Base-by-base conservation (phyloP, 495 filamentous ascomycete genomes). In the Hypoxylon cercidicola region DNA sequence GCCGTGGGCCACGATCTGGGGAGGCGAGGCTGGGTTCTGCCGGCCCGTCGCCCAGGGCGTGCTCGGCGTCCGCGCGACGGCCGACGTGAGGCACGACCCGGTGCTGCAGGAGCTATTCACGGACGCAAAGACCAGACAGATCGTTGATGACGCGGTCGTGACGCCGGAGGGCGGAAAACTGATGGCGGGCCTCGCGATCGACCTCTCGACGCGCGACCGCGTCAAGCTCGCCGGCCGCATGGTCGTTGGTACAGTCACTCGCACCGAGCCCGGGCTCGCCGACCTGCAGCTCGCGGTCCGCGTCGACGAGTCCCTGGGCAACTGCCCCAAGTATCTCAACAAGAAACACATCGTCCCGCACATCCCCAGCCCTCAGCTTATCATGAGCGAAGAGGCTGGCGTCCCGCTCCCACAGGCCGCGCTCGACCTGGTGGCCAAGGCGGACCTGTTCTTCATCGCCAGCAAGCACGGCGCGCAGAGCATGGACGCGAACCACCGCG, bases 401-500 rank as follows among this genome's bases (percentile, higher is more conserved):
- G 57, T 68, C 4, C 61, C 69, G 43, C 64, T 84, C 18, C 78
- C 81, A 4, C 68, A 72, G 16, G 74, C 77, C 40, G 89, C 89
- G 10, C 47, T 91, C 8, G 70, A 78, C 4, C 71, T 94, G 4
- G 73, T 96, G 11, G 72, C 62, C 8, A 84, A 87, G 62, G 84
- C 90, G 16, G 92, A 93, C 69, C 75, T 90, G 32, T 88, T 96
- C 62, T 95, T 96, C 72, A 77, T 95, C 15, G 88, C 89, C 21
- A 87, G 85, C 34, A 83, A 81, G 11, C 79, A 89, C 62, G 81
- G 82, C n/a, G 69, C 70, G 11, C 68, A 72, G 18, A 88, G 86
- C 64, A 93, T 96, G 92, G 91, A 93, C 72, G 90, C 88, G n/a
- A 95, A 95, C 69, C 86, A 90, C 62, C 85, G 92, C 20, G 91